Conservation (phyloP, 2,329 filamentous ascomycete genomes). For the Aspergillus pseudoglaucus region DNA sequence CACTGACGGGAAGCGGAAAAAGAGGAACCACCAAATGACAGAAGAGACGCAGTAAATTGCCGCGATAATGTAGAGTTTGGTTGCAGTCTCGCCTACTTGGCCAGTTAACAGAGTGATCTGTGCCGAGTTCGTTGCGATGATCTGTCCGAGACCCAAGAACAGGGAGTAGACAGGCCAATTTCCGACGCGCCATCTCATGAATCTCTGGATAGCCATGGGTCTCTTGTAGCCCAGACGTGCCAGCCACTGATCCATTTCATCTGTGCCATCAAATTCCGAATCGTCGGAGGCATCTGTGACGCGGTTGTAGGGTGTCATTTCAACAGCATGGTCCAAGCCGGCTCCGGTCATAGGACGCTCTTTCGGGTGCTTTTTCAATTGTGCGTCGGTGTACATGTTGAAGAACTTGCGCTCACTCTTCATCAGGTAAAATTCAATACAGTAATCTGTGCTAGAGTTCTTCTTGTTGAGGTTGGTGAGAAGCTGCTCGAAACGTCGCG, state of each 20-base stretch:
- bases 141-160: slow-evolving; percentile 57
- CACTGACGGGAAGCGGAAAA: slow-evolving; percentile 52
- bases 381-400: slow-evolving; percentile 51
- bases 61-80: slow-evolving; percentile 55
- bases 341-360: slow-evolving; percentile 31
- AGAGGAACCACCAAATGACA: slow-evolving; percentile 57
- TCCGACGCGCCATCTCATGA: slow-evolving; percentile 52
- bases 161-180: slow-evolving; percentile 61
- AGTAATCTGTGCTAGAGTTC: slow-evolving; percentile 53
- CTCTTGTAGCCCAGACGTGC: slow-evolving; percentile 51
- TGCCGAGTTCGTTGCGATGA: slow-evolving; percentile 61
- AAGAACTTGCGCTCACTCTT: slow-evolving; percentile 65
- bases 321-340: slow-evolving; percentile 13
- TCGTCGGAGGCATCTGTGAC: slow-evolving; percentile 34
- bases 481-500: slow-evolving; percentile 51
- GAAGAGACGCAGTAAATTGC: slow-evolving; percentile 54
- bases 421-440: slow-evolving; percentile 59
- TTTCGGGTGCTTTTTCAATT: slow-evolving; percentile 44
- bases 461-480: slow-evolving; percentile 51
- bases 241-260: slow-evolving; percentile 49
- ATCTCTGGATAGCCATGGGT: slow-evolving; percentile 50
- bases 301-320: no score
- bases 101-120: slow-evolving; percentile 62
- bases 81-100: slow-evolving; percentile 52
- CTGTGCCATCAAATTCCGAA: slow-evolving; percentile 26